Evolutionary conservation across 2,329 filamentous ascomycete species (phyloP).

Genomic region (Pseudogymnoascus sp.): DNA sequence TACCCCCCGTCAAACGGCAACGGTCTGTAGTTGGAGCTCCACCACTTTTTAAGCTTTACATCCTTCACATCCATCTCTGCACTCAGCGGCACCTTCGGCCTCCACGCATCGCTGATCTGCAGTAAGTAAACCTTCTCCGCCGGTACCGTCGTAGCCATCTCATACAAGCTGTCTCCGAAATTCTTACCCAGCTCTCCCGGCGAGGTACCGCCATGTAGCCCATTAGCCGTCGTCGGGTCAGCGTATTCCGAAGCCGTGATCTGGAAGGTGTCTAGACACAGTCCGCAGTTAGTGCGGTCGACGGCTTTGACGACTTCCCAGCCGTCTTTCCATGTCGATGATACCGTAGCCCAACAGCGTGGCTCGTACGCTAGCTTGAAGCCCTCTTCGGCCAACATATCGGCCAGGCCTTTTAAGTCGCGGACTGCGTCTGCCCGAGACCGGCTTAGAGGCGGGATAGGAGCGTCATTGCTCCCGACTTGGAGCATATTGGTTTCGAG

Average conservation of each 20-base stretch:
- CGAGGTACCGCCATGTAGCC: slow-evolving; percentile 36
- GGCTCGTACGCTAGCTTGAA: slow-evolving; percentile 69
- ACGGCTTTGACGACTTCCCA: slow-evolving; percentile 61
- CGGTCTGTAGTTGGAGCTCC: slow-evolving; percentile 66
- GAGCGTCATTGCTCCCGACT: slow-evolving; percentile 33
- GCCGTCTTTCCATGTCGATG: slow-evolving; percentile 59
- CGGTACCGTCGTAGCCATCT: slow-evolving; percentile 51
- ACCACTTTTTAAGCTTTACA: slow-evolving; percentile 53
- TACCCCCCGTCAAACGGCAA: slow-evolving; percentile 65
- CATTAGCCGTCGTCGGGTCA: slow-evolving; percentile 59
- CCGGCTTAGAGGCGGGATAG: background rate
- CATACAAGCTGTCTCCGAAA: slow-evolving; percentile 48
- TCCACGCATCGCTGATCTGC: slow-evolving; percentile 70
- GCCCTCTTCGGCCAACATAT: slow-evolving; percentile 49
- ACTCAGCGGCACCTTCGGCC: slow-evolving; percentile 48
- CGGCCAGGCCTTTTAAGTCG: slow-evolving; percentile 51
- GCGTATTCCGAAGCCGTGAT: slow-evolving; percentile 65
- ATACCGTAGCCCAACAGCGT: slow-evolving; percentile 72
- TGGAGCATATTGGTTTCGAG: slow-evolving; percentile 65
- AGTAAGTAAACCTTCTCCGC: slow-evolving; percentile 66
- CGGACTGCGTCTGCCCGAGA: background rate
- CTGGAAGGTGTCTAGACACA: slow-evolving; percentile 76
- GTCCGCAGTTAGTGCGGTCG: slow-evolving; percentile 58
- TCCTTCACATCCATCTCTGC: slow-evolving; percentile 43
- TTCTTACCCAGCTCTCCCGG: slow-evolving; percentile 39